phyloP scores from a whole-genome alignment of 2,329 filamentous ascomycete genomes.

The Fusarium pilosicola region DNA sequence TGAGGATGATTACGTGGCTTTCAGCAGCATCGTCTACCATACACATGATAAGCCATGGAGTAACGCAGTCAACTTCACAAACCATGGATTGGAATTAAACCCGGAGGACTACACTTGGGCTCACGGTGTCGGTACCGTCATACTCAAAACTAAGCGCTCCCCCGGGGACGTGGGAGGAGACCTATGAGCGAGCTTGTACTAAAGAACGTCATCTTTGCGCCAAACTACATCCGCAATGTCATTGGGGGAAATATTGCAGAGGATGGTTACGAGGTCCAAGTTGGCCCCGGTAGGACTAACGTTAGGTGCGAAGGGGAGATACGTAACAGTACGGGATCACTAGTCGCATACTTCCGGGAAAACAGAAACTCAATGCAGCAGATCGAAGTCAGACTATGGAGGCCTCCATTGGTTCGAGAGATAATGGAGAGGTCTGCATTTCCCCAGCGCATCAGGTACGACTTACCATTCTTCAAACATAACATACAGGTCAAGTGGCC shows the following conservation, averaged over 20 bases:
- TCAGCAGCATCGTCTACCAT: neutral
- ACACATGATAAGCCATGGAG: rapidly evolving
- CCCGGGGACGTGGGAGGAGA: too few species aligned
- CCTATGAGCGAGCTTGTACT: neutral
- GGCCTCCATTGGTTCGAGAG: neutral
- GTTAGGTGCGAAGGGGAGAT: neutral
- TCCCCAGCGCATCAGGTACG: too few species aligned
- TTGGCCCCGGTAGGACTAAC: too few species aligned
- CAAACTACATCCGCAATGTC: neutral
- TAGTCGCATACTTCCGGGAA: neutral
- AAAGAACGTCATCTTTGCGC: neutral
- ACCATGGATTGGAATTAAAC: neutral
- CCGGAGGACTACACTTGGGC: neutral
- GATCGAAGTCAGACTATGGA: neutral
- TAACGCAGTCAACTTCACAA: neutral
- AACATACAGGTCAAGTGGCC: neutral
- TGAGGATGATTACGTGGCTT: neutral
- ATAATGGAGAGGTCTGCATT: rapidly evolving
- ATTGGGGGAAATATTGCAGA: neutral
- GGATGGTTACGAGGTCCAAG: neutral
- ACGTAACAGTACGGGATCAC: neutral
- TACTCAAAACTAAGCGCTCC: neutral
- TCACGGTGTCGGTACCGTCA: neutral
- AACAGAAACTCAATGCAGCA: neutral
- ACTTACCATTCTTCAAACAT: neutral